Evolutionary conservation across 306 rosid species (phyloP).

Genomic region (Fagus sylvatica): DNA sequence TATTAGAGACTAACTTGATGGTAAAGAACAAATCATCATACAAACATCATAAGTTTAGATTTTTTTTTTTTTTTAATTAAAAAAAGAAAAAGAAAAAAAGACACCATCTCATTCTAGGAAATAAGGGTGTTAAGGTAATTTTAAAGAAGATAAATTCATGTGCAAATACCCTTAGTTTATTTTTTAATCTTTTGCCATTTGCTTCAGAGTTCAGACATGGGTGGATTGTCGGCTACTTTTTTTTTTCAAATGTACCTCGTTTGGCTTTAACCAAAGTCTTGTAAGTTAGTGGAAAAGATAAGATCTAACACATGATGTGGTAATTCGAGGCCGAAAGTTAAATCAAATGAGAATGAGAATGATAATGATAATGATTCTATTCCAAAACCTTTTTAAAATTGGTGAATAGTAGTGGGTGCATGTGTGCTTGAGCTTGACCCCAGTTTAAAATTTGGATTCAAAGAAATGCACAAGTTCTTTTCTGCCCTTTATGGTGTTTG

Average conservation of each 20-base stretch:
- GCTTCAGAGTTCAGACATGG: too few species aligned
- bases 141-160: neutral
- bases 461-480: too few species aligned
- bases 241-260: neutral
- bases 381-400: neutral
- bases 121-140: conserved; percentile 6
- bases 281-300: conserved; percentile 25
- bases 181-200: neutral
- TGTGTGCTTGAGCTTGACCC: too few species aligned
- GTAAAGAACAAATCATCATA: too few species aligned
- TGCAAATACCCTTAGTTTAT: neutral
- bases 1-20: too few species aligned
- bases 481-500: too few species aligned
- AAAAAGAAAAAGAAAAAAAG: too few species aligned
- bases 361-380: neutral
- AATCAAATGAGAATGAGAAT: neutral
- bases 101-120: neutral
- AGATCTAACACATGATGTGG: conserved; percentile 19
- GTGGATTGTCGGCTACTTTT: conserved; percentile 1
- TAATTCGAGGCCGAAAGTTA: conserved; percentile 20
- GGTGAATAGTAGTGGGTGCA: too few species aligned
- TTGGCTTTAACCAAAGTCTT: conserved; percentile 14
- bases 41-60: too few species aligned
- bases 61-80: too few species aligned
- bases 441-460: too few species aligned